Percentiles rank a stretch among this genome's conserved stretches.
phyloP scores from a whole-genome alignment of 495 filamentous ascomycete species.

The Hypoxylon cercidicola region DNA sequence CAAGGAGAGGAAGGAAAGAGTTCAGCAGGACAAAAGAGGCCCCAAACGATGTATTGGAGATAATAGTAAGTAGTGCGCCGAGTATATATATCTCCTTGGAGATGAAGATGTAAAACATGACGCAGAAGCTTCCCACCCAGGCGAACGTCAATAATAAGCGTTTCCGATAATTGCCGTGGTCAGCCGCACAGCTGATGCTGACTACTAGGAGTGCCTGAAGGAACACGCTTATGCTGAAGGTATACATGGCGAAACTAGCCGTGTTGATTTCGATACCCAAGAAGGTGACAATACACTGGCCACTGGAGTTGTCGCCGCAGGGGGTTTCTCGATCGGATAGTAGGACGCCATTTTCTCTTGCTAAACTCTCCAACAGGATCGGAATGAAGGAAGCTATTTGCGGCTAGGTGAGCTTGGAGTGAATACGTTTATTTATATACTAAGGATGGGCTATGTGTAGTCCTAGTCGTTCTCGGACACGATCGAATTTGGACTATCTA shows the following conservation, averaged over 20 bases:
- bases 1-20: constrained; percentile 83
- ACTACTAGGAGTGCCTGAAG: constrained; percentile 90
- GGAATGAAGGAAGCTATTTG: constrained; percentile 88
- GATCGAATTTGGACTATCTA: background rate
- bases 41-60: constrained; percentile 90
- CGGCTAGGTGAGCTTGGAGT: constrained; percentile 28
- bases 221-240: constrained; percentile 90
- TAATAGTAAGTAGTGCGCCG: constrained; percentile 82
- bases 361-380: constrained; percentile 93
- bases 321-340: constrained; percentile 77
- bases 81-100: constrained; percentile 78
- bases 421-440: constrained; percentile 15
- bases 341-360: constrained; percentile 87
- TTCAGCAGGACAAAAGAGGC: constrained; percentile 88
- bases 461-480: constrained; percentile 8
- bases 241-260: constrained; percentile 98
- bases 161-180: constrained; percentile 95
- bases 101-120: constrained; percentile 89
- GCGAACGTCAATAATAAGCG: constrained; percentile 84
- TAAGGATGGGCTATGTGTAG: background rate
- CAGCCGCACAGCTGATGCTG: constrained; percentile 94
- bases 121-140: constrained; percentile 78
- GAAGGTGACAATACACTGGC: constrained; percentile 85
- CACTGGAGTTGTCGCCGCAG: constrained; percentile 66
- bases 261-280: constrained; percentile 91